Conservation (phyloP, 2,329 filamentous ascomycete species). For the Zopfia rhizophila region DNA sequence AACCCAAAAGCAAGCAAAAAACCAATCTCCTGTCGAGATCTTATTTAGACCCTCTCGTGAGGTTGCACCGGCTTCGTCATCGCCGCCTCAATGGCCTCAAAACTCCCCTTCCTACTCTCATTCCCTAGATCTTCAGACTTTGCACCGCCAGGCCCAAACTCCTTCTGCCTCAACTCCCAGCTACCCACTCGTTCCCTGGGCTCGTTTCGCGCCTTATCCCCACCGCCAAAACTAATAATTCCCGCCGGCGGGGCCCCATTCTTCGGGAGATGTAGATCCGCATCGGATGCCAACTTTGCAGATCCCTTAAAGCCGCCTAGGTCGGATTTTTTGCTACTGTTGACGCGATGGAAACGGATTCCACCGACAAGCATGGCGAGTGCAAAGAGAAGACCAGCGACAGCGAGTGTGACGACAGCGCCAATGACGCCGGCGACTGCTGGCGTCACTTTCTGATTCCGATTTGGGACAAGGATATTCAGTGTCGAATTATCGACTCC, state of each 20-base stretch:
- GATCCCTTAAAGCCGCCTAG: slow-evolving; percentile 67
- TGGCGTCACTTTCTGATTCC: slow-evolving; percentile 46
- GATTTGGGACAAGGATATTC: slow-evolving; percentile 6
- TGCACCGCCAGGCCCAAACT: slow-evolving; percentile 28
- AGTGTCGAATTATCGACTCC: slow-evolving; percentile 47
- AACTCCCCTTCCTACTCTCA: slow-evolving; percentile 52
- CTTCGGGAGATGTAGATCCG: slow-evolving; percentile 61
- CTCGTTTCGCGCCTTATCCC: slow-evolving; percentile 30
- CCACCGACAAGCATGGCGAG: slow-evolving; percentile 58
- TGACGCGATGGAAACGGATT: slow-evolving; percentile 56
- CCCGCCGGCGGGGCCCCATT: slow-evolving; percentile 51
- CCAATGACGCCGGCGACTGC: slow-evolving; percentile 67
- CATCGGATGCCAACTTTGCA: slow-evolving; percentile 64
- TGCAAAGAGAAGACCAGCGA: slow-evolving; percentile 55
- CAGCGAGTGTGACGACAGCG: slow-evolving; percentile 61
- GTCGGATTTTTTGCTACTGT: slow-evolving; percentile 45
- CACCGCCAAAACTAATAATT: slow-evolving; percentile 35
- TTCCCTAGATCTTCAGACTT: slow-evolving; percentile 28
- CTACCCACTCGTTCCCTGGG: slow-evolving; percentile 66
- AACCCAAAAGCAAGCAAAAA: no score
- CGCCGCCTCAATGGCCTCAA: slow-evolving; percentile 57
- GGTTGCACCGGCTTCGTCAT: slow-evolving; percentile 56
- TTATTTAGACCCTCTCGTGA: slow-evolving; percentile 59
- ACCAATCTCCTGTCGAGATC: not conserved
- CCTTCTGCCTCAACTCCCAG: slow-evolving; percentile 63